A percentile compares a stretch with the other conserved stretches of the same genome.
These are phyloP conservation scores for Rhodotorula diobovata DNA, from an alignment of 768 basidiomycete genomes.

Conservation along the genomic window DNA sequence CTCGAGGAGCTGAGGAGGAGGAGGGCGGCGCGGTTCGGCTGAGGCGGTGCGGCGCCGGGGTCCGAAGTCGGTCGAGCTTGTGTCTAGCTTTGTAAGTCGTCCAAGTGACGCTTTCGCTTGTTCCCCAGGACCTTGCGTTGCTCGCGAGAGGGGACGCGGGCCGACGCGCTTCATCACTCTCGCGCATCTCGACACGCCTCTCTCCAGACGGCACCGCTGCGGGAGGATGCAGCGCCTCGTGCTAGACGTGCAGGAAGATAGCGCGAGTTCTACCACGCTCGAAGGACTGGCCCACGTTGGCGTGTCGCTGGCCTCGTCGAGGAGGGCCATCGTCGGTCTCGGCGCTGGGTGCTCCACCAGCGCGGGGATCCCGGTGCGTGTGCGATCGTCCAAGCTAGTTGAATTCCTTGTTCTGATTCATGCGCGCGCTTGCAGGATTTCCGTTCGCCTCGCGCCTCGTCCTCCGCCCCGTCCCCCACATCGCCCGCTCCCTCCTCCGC, in stretches of 20 bases:
- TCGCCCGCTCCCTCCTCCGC: background rate
- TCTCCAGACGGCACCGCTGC: background rate
- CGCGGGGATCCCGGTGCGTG: constrained; percentile 84
- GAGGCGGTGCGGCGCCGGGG: background rate
- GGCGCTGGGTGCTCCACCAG: constrained; percentile 96
- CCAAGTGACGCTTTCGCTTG: background rate
- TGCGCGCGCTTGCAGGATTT: constrained; percentile 65
- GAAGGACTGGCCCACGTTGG: background rate
- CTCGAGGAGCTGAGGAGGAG: constrained; percentile 30
- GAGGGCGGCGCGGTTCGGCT: constrained; percentile 35
- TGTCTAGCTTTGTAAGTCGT: background rate
- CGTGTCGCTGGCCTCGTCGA: background rate
- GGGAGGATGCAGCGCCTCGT: background rate
- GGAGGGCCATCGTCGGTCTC: constrained; percentile 70
- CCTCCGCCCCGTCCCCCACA: constrained; percentile 66
- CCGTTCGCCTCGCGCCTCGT: constrained; percentile 56
- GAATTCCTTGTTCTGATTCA: no score
- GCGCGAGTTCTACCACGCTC: background rate
- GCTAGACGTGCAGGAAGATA: background rate
- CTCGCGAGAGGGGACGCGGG: background rate
- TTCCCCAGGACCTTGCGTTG: background rate
- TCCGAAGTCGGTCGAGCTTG: no score
- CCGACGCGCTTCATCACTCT: no score
- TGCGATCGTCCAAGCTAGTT: constrained; percentile 10
- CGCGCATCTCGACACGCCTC: background rate